These are phyloP conservation scores for Aechmea fasciata DNA, from an alignment of 176 grass and related monocot genomes.

Conservation along the genomic window DNA sequence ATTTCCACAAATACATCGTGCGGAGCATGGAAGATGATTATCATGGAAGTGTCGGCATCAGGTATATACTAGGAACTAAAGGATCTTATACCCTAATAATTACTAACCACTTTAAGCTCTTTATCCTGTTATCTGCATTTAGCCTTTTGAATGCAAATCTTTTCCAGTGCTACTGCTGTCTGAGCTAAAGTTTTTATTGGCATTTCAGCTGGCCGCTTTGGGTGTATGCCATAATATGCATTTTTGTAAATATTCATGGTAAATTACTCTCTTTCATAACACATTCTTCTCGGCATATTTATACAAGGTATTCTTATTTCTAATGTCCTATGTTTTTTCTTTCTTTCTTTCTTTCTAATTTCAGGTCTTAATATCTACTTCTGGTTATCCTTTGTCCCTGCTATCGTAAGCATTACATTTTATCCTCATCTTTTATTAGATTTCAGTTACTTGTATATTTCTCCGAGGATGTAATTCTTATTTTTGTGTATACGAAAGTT, in stretches of 20 bases:
- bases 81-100: too few species aligned
- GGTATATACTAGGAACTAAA: constrained; percentile 26
- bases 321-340: not conserved
- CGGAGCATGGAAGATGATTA: constrained; percentile 99
- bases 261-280: constrained; percentile 10
- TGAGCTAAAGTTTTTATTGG: constrained; percentile 28
- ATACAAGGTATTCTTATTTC: not conserved
- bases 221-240: constrained; percentile 78
- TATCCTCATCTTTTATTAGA: constrained; percentile 12
- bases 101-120: too few species aligned
- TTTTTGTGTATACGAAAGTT: constrained; percentile 27
- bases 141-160: too few species aligned
- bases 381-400: constrained; percentile 82
- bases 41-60: constrained; percentile 79
- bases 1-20: constrained; percentile 98
- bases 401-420: constrained; percentile 48
- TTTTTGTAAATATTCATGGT: constrained; percentile 87
- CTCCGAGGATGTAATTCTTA: not conserved
- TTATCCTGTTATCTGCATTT: too few species aligned
- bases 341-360: constrained; percentile 19
- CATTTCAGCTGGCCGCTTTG: constrained; percentile 85
- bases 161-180: not conserved
- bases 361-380: constrained; percentile 98
- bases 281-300: not conserved
- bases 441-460: constrained; percentile 8